These are phyloP conservation scores for Aspergillus funiculosus DNA, from an alignment of 495 filamentous ascomycete species.

Conservation along the genomic window DNA sequence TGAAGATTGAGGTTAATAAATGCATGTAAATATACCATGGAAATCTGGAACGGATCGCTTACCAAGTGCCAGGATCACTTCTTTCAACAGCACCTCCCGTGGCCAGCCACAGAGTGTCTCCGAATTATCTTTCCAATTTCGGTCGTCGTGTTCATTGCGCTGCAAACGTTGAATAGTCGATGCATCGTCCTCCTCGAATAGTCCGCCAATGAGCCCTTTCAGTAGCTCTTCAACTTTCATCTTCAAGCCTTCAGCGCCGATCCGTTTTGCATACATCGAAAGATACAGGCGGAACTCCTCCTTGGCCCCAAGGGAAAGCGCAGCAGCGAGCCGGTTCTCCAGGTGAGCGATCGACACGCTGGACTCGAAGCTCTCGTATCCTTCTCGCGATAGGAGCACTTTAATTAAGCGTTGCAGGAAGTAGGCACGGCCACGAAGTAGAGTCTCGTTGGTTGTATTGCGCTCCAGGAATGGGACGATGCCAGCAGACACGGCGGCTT, in stretches of 20 bases:
- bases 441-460: conserved; percentile 84
- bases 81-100: conserved; percentile 75
- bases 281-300: conserved; percentile 90
- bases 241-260: conserved; percentile 82
- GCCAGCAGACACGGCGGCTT: conserved; percentile 70
- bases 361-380: conserved; percentile 87
- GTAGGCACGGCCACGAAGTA: conserved; percentile 86
- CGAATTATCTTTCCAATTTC: conserved; percentile 45
- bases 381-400: conserved; percentile 73
- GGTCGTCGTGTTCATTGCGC: conserved; percentile 56
- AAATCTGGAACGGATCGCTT: conserved; percentile 34
- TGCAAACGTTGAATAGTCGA: conserved; percentile 33
- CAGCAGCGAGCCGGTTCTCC: conserved; percentile 89
- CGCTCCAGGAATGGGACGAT: conserved; percentile 91
- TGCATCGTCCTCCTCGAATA: conserved; percentile 50
- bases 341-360: conserved; percentile 89
- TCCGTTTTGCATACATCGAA: conserved; percentile 92
- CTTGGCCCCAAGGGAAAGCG: conserved; percentile 72
- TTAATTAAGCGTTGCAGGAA: conserved; percentile 87
- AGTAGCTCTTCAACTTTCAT: conserved; percentile 89
- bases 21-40: conserved; percentile 25
- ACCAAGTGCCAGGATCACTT: conserved; percentile 89
- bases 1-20: conserved; percentile 1
- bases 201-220: conserved; percentile 67
- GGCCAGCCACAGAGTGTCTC: conserved; percentile 79